Evolutionary conservation across 1,284 basidiomycete species (phyloP).

Genomic region (Apiotrichum laibachii): DNA sequence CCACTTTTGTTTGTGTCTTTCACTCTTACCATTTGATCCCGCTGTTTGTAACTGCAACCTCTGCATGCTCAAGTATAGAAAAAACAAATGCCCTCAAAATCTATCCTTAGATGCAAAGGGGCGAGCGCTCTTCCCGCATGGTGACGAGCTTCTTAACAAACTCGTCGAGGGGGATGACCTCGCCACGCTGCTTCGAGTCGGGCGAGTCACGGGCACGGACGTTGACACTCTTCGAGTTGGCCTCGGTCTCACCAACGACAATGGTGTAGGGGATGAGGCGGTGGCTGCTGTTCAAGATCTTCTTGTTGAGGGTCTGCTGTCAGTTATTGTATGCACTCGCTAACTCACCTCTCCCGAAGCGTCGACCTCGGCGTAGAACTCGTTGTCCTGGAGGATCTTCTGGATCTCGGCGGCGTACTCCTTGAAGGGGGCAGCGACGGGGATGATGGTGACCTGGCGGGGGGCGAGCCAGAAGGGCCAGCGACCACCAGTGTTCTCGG

Average conservation of each 20-base stretch:
- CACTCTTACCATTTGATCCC: too few species aligned
- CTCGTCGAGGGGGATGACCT: constrained; percentile 44
- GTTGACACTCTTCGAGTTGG: constrained; percentile 81
- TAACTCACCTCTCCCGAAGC: too few species aligned
- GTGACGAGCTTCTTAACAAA: constrained; percentile 40
- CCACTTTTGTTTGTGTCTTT: background rate
- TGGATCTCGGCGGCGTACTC: constrained; percentile 54
- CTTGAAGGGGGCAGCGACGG: constrained; percentile 79
- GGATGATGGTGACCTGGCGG: constrained; percentile 89
- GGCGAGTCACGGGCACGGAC: constrained; percentile 89
- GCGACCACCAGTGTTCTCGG: constrained; percentile 95
- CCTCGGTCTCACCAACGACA: constrained; percentile 95
- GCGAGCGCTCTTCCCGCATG: constrained; percentile 38
- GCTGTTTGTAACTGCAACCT: too few species aligned
- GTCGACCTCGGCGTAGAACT: constrained; percentile 88
- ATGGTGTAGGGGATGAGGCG: constrained; percentile 91
- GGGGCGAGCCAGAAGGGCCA: constrained; percentile 99
- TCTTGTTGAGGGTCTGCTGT: constrained; percentile 91
- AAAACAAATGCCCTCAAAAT: too few species aligned
- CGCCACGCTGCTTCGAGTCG: constrained; percentile 44
- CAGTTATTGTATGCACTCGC: constrained; percentile 55
- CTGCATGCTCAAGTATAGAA: too few species aligned
- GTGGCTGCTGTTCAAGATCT: constrained; percentile 82
- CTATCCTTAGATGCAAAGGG: constrained; percentile 9
- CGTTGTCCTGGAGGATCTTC: constrained; percentile 62